Conservation (phyloP, 2,329 filamentous ascomycete genomes). For the Bertia moriformis region DNA sequence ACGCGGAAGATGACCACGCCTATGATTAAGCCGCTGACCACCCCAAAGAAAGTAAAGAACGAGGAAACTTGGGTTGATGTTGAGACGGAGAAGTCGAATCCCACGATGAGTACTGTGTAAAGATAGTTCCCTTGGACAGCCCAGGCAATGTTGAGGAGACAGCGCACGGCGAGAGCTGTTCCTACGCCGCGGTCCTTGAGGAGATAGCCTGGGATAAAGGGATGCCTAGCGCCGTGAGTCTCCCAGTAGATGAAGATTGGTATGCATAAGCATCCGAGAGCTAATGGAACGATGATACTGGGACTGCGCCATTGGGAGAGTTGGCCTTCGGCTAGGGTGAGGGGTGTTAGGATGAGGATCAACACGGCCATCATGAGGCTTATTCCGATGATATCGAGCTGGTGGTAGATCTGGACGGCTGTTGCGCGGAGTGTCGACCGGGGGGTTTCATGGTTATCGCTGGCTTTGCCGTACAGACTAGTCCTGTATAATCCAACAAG, state of each 20-base stretch:
- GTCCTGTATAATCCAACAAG: constrained; percentile 34
- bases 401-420: constrained; percentile 32
- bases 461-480: constrained; percentile 31
- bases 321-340: constrained; percentile 38
- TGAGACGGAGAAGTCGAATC: constrained; percentile 41
- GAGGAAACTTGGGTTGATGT: constrained; percentile 43
- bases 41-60: constrained; percentile 34
- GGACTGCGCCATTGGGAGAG: constrained; percentile 30
- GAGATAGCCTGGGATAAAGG: constrained; percentile 16
- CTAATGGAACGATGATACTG: constrained; percentile 32
- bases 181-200: constrained; percentile 51
- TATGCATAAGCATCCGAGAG: constrained; percentile 31
- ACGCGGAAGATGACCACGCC: constrained; percentile 41
- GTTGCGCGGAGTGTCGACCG: constrained; percentile 21
- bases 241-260: constrained; percentile 39
- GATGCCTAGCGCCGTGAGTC: constrained; percentile 15
- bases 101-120: constrained; percentile 47
- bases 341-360: constrained; percentile 28
- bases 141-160: constrained; percentile 38
- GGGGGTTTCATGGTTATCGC: constrained; percentile 26
- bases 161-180: constrained; percentile 43
- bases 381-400: constrained; percentile 35
- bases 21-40: constrained; percentile 35
- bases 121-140: constrained; percentile 50
- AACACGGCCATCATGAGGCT: constrained; percentile 27